Evolutionary conservation across 257 asterid species (phyloP), one percentile per base, ranked within the genome.

Genomic region (Thymus quinquecostatus): DNA sequence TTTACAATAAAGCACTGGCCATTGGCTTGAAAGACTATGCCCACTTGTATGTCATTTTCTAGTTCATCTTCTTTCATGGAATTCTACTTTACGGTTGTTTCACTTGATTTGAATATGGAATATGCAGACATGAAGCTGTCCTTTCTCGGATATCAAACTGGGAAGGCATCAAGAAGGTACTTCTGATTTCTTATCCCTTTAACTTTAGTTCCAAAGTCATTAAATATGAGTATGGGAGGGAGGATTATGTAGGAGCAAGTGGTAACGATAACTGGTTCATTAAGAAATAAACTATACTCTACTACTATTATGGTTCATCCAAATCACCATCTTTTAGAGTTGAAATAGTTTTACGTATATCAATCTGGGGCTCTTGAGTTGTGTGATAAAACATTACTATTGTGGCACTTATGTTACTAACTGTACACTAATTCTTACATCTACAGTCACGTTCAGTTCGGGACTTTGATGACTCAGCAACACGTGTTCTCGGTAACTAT

Each of bases 121-220:
- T 45, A 61, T 80, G 80, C 61, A 92, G 98, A 90, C 97, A 92
- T 65, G 89, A 86, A 74, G 80, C 77, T 51, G 84, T 85, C 77
- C 79, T 90, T 56, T 82, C 97, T 75, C 93, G 96, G 63, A 85
- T 90, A 76, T 82, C 88, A 79, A 86, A 92, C 82, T 92, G 98
- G 98, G 97, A 92, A 78, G 93, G 97, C 82, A 78, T 92, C 79
- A 69, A 79, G 76, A 88, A 81, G 98, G 98, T 92, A 59, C 12
- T 43, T 51, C 53, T 64, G 43, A 63, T 55, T 75, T 55, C 75
- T 66, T 32, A 30, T 53, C 33, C 6, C 30, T 14, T 51, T 13
- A 36, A n/a, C 33, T 34, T 30, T 41, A 40, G 64, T 68, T 68
- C 6, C 4, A 40, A 40, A 38, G 5, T 3, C 45, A 38, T 38